These are phyloP conservation scores for Hygrophila difformis DNA, from an alignment of 257 asterid species.

Conservation along the genomic window DNA sequence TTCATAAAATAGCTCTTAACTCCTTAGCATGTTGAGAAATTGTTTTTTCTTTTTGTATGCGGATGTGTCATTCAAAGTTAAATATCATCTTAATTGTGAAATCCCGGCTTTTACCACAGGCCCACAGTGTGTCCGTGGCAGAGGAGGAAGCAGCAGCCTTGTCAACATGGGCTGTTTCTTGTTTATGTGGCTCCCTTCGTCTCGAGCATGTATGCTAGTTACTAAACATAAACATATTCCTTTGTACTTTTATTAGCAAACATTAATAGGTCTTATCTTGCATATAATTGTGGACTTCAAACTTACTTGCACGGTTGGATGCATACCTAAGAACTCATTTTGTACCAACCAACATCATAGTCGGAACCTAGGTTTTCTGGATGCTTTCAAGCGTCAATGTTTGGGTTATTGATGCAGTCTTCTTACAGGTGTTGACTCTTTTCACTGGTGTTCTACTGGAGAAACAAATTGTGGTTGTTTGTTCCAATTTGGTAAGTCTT, in stretches of 20 bases:
- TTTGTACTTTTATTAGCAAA: background rate
- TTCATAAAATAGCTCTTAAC: too few relatives aligned
- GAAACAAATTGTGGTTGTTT: slow-evolving; percentile 72
- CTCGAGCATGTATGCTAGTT: slow-evolving; percentile 74
- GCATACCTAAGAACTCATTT: background rate
- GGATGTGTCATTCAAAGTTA: too few relatives aligned
- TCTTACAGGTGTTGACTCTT: slow-evolving; percentile 68
- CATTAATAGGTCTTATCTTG: slow-evolving; percentile 1
- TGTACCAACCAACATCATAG: slow-evolving; percentile 1
- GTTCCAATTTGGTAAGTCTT: slow-evolving; percentile 80
- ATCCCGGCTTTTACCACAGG: slow-evolving; percentile 32
- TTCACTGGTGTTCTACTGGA: slow-evolving; percentile 89
- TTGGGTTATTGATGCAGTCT: slow-evolving; percentile 13
- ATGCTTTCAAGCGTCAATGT: slow-evolving; percentile 3
- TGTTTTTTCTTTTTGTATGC: too few relatives aligned
- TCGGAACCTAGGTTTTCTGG: background rate
- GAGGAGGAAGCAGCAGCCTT: slow-evolving; percentile 97
- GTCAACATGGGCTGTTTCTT: slow-evolving; percentile 93
- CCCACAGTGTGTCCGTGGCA: slow-evolving; percentile 69
- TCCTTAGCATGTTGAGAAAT: too few relatives aligned
- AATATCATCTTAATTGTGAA: too few relatives aligned
- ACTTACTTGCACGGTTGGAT: slow-evolving; percentile 5
- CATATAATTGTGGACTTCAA: background rate
- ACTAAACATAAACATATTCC: background rate
- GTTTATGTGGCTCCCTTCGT: slow-evolving; percentile 89